Percentiles rank a stretch among this genome's conserved stretches.
Evolutionary conservation across 495 filamentous ascomycete species (phyloP).

Genomic region (Aspergillus ostianus): DNA sequence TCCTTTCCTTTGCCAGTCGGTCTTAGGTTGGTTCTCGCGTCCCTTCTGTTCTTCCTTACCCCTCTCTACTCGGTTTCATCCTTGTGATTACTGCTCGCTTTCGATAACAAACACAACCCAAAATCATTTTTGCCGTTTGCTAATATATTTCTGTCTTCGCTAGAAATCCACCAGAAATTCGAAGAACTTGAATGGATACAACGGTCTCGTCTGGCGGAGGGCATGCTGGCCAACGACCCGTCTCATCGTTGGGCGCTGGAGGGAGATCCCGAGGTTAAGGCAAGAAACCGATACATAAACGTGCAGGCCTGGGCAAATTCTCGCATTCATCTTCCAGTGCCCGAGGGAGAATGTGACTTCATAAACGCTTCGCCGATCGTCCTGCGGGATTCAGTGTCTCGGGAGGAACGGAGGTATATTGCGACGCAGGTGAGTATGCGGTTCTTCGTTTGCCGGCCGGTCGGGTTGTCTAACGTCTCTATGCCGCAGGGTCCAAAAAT

Average conservation of each 20-base stretch:
- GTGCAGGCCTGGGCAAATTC: constrained; percentile 84
- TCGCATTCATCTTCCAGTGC: constrained; percentile 79
- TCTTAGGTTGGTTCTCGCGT: constrained; percentile 34
- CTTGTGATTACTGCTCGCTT: constrained; percentile 2
- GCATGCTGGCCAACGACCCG: constrained; percentile 35
- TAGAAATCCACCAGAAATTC: constrained; percentile 49
- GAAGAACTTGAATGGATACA: constrained; percentile 51
- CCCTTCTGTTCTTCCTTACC: not conserved
- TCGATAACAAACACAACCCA: not conserved
- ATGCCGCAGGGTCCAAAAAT: constrained; percentile 71
- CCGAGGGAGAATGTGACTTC: constrained; percentile 78
- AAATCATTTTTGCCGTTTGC: not conserved
- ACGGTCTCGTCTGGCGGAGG: constrained; percentile 36
- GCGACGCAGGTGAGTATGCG: constrained; percentile 58
- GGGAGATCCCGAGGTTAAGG: constrained; percentile 45
- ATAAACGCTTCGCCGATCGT: constrained; percentile 93
- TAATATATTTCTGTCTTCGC: not conserved
- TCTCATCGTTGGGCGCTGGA: constrained; percentile 52
- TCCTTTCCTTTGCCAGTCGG: constrained; percentile 43
- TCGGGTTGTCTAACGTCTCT: not conserved
- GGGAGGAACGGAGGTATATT: constrained; percentile 58
- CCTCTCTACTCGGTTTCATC: not conserved
- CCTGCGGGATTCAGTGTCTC: constrained; percentile 55
- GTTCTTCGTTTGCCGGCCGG: constrained; percentile 17
- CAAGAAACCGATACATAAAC: constrained; percentile 78